phyloP scores from a whole-genome alignment of 2,329 filamentous ascomycete genomes.

The Stromatinia cepivora region DNA sequence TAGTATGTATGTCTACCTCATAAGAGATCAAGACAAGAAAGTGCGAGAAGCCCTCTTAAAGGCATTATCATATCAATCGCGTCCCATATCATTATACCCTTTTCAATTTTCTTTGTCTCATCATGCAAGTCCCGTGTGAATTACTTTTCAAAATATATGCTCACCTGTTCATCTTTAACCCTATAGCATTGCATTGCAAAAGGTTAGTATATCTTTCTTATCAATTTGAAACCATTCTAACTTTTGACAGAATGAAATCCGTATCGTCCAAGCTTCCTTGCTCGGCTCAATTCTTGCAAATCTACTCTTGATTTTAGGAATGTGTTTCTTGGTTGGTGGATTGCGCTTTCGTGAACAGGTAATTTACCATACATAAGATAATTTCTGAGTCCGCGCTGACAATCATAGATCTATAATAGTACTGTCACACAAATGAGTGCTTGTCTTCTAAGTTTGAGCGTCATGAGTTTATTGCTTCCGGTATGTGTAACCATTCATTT shows the following conservation, averaged over 20 bases:
- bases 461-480: constrained; percentile 83
- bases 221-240: constrained; percentile 32
- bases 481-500: constrained; percentile 47
- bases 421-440: constrained; percentile 97
- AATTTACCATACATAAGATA: constrained; percentile 30
- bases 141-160: constrained; percentile 37
- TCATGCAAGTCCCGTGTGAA: constrained; percentile 32
- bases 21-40: constrained; percentile 48
- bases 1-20: constrained; percentile 56
- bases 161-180: constrained; percentile 41
- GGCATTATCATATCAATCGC: constrained; percentile 49
- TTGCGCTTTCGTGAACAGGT: constrained; percentile 84
- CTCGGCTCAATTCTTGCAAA: constrained; percentile 90
- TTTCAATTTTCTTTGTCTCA: constrained; percentile 22
- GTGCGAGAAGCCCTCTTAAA: constrained; percentile 47
- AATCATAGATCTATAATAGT: constrained; percentile 77
- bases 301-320: constrained; percentile 82
- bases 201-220: constrained; percentile 47
- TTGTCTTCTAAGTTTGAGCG: constrained; percentile 84
- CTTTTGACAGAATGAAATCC: constrained; percentile 67
- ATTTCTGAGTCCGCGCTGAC: constrained; percentile 23
- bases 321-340: constrained; percentile 86
- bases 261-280: constrained; percentile 87
- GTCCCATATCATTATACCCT: constrained; percentile 44
- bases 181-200: constrained; percentile 70